Evolutionary conservation across 1,284 basidiomycete genomes (phyloP).

Genomic region (Leucoagaricus sp.): DNA sequence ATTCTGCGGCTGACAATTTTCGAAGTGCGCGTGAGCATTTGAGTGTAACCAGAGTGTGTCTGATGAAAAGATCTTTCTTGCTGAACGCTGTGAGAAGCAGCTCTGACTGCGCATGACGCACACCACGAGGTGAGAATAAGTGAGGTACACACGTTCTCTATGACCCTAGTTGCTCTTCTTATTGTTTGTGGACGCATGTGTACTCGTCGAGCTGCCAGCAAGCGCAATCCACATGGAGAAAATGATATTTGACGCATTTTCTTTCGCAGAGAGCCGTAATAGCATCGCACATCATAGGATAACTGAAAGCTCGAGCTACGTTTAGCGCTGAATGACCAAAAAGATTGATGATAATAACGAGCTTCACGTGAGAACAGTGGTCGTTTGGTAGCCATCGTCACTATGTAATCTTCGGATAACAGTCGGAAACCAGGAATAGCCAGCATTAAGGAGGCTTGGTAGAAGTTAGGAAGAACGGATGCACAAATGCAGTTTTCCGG

Average conservation of each 20-base stretch:
- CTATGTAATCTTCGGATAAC: not conserved
- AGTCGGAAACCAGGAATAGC: constrained; percentile 4
- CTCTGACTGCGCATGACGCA: not conserved
- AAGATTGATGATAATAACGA: not conserved
- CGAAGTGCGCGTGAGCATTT: not conserved
- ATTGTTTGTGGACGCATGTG: not conserved
- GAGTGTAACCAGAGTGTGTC: not conserved
- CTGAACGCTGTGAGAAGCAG: not conserved
- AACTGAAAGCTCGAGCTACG: too few relatives aligned
- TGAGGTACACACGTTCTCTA: not conserved
- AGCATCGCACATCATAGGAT: too few relatives aligned
- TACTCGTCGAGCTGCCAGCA: not conserved
- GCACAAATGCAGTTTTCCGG: not conserved
- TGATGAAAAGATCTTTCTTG: not conserved
- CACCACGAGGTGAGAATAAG: not conserved
- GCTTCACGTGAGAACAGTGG: not conserved
- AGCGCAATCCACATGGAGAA: too few relatives aligned
- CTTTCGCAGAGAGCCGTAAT: too few relatives aligned
- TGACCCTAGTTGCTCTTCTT: not conserved
- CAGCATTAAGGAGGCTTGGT: not conserved
- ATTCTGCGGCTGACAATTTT: not conserved
- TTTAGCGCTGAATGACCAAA: too few relatives aligned
- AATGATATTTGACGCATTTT: too few relatives aligned
- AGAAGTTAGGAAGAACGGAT: not conserved
- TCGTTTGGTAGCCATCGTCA: not conserved